Base-by-base conservation (phyloP, 176 grass and related monocot species). In the Juncus inflexus region DNA sequence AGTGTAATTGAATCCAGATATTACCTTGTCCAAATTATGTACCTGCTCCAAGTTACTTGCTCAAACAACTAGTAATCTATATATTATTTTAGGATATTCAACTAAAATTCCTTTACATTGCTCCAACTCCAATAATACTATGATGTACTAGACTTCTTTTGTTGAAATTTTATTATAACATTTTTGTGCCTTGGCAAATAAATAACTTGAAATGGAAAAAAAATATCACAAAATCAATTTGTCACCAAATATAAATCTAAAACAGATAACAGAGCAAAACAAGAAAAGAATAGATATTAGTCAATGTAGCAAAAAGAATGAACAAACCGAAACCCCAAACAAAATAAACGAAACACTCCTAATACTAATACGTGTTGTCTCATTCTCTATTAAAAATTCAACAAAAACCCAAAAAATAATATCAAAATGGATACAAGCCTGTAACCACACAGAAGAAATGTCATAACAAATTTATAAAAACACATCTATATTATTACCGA, bases 41-140 rank as follows among this genome's bases (percentile, higher is more conserved):
- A 71, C 36, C 68, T 59, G 68, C 68, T 58, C 68, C 19, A 0
- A 28, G 19, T 19, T 71, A 71, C 68, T 71, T 71, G 12, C 67
- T 70, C 67, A 59, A 71, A 71, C 52, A 71, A 60, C 68, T 40
- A 60, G 4, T n/a, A 10, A 58, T 28, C 19, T 28, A 28, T 35
- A 35, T 41, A 70, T 58, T 14, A 70, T 58, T 58, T 70, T 6
- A 71, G 12, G 10, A 0, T 8, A 47, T 71, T 16, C 67, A 71
- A 71, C 67, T 59, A 71, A 71, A 55, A 41, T 52, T 68, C 52
- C 14, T 5, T 63, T 12, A 40, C 37, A 55, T 40, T 37, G 51
- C 54, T 71, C 68, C 52, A 71, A 71, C 68, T 71, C 68, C 68
- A 71, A 58, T 71, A 71, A 37, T n/a, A n/a, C 50, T 28, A 28